These are phyloP conservation scores for Candida ovalis DNA, from an alignment of 805 yeast species.

Conservation along the genomic window DNA sequence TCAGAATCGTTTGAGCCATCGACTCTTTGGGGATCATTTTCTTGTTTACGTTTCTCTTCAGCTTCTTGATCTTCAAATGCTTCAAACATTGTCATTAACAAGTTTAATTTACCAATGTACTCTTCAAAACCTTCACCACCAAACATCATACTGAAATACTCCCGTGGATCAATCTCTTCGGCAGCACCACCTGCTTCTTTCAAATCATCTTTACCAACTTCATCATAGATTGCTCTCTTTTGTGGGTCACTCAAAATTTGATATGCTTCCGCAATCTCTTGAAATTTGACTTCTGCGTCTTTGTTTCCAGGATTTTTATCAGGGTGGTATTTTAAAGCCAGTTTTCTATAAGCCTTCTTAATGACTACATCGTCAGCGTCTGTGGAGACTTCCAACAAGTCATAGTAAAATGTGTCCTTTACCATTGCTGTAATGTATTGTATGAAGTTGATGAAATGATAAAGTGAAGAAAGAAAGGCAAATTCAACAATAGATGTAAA, in stretches of 20 bases:
- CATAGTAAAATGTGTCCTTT: slow-evolving; percentile 71
- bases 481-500: neutral
- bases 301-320: slow-evolving; percentile 80
- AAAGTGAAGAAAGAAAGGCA: neutral
- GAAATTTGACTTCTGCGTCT: slow-evolving; percentile 68
- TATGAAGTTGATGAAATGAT: neutral
- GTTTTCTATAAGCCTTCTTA: slow-evolving; percentile 75
- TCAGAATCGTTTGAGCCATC: slow-evolving; percentile 5
- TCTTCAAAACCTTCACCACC: slow-evolving; percentile 88
- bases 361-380: slow-evolving; percentile 63
- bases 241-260: slow-evolving; percentile 68
- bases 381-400: slow-evolving; percentile 52
- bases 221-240: slow-evolving; percentile 65
- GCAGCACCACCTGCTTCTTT: slow-evolving; percentile 47
- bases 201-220: slow-evolving; percentile 63
- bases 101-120: slow-evolving; percentile 84
- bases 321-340: slow-evolving; percentile 74
- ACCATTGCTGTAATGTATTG: slow-evolving; percentile 44
- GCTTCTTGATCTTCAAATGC: slow-evolving; percentile 27
- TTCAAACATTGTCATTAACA: slow-evolving; percentile 66
- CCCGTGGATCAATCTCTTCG: slow-evolving; percentile 68
- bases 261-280: slow-evolving; percentile 63
- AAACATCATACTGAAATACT: slow-evolving; percentile 66
- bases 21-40: slow-evolving; percentile 1
- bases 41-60: slow-evolving; percentile 27